These are phyloP conservation scores for Fusarium udum DNA, from an alignment of 2,329 filamentous ascomycete genomes.

Conservation along the genomic window DNA sequence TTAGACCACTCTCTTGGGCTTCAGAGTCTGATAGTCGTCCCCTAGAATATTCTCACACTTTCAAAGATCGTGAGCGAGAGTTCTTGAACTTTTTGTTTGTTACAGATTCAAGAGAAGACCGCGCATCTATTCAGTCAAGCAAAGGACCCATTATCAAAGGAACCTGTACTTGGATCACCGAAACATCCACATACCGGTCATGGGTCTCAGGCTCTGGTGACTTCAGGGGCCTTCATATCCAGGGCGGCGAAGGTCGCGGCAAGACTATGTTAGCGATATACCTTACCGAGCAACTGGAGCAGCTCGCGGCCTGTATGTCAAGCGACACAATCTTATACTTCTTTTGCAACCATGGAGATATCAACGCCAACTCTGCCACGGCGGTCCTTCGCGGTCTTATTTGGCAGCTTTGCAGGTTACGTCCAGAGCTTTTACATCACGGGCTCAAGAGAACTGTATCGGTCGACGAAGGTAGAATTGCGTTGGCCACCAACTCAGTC, in stretches of 20 bases:
- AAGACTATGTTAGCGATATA: conserved; percentile 16
- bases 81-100: neutral
- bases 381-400: conserved; percentile 8
- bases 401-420: conserved; percentile 13
- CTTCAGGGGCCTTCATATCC: neutral
- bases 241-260: neutral
- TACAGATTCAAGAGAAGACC: conserved; percentile 7
- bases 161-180: neutral
- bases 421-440: neutral
- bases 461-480: neutral
- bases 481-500: neutral
- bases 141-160: neutral
- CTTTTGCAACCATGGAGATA: conserved; percentile 14
- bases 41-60: neutral
- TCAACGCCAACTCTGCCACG: neutral
- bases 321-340: conserved; percentile 9
- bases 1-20: neutral
- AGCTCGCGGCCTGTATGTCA: neutral
- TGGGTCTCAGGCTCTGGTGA: neutral
- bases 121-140: neutral
- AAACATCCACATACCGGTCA: neutral
- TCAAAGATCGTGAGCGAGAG: neutral
- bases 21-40: too few relatives aligned
- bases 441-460: neutral
- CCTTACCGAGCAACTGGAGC: conserved; percentile 7